Evolutionary conservation across 2,329 filamentous ascomycete species (phyloP).

Genomic region (Phialophora macrospora): DNA sequence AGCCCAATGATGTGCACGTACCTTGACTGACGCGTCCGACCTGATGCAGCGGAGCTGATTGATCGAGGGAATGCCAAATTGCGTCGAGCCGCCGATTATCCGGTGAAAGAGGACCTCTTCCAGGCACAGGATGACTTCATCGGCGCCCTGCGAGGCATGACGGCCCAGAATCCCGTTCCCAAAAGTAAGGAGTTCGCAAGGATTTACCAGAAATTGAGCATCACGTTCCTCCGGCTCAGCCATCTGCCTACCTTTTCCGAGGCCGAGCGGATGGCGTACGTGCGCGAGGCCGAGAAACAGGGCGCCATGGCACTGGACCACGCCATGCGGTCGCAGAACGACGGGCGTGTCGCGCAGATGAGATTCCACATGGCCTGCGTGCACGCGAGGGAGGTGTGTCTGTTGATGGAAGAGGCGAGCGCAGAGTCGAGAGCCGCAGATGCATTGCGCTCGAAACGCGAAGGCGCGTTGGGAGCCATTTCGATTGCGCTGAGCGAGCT

Average conservation of each 20-base stretch:
- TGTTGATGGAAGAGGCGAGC: neutral
- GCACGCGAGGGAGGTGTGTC: conserved; percentile 17
- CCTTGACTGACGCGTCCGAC: neutral
- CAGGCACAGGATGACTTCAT: conserved; percentile 24
- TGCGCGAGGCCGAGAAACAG: conserved; percentile 22
- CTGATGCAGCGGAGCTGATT: conserved; percentile 20
- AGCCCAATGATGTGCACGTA: neutral
- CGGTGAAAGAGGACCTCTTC: conserved; percentile 18
- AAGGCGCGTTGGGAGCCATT: conserved; percentile 12
- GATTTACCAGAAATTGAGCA: conserved; percentile 26
- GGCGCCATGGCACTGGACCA: conserved; percentile 16
- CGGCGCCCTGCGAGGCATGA: conserved; percentile 16
- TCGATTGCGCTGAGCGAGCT: conserved; percentile 13
- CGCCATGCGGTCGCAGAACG: conserved; percentile 21
- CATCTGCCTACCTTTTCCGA: conserved; percentile 7
- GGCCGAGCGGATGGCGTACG: conserved; percentile 15
- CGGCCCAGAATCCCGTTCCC: conserved; percentile 6
- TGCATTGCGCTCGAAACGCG: conserved; percentile 2
- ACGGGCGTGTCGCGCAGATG: conserved; percentile 25
- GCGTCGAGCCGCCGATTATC: neutral
- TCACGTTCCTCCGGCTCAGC: conserved; percentile 22
- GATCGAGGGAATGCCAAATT: conserved; percentile 16
- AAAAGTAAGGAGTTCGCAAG: conserved; percentile 22
- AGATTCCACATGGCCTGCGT: conserved; percentile 26
- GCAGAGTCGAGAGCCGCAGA: neutral